These are phyloP conservation scores for Nicotiana paniculata DNA, from an alignment of 257 asterid species.

Conservation along the genomic window DNA sequence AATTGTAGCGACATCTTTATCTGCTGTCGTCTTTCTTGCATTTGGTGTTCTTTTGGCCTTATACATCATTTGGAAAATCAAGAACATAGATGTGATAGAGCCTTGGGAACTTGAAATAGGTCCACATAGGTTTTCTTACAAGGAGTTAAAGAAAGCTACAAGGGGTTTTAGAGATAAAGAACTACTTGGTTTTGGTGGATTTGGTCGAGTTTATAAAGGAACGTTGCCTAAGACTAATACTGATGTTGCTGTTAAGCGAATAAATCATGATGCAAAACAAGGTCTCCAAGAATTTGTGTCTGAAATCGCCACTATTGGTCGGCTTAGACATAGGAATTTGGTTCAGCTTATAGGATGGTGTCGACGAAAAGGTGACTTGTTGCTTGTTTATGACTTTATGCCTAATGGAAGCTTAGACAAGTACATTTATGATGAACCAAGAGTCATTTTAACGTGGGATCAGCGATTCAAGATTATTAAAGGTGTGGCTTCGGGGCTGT, in stretches of 20 bases:
- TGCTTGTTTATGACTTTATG: constrained; percentile 73
- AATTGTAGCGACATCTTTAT: constrained; percentile 27
- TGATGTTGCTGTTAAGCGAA: constrained; percentile 56
- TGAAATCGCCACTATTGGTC: constrained; percentile 48
- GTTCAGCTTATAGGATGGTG: constrained; percentile 64
- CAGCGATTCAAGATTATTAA: constrained; percentile 56
- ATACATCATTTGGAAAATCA: constrained; percentile 26
- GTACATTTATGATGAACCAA: constrained; percentile 41
- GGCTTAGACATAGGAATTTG: constrained; percentile 63
- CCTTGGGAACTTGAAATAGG: constrained; percentile 63
- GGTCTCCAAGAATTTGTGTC: constrained; percentile 53
- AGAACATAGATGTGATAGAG: constrained; percentile 47
- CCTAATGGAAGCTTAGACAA: constrained; percentile 69
- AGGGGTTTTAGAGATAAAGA: constrained; percentile 46
- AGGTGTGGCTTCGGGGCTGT: constrained; percentile 57
- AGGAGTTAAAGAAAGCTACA: constrained; percentile 60
- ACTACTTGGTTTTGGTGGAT: constrained; percentile 68
- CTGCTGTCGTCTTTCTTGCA: constrained; percentile 22
- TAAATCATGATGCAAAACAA: constrained; percentile 47
- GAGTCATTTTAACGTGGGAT: constrained; percentile 42
- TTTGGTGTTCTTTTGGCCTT: constrained; percentile 19
- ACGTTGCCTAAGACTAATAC: constrained; percentile 32
- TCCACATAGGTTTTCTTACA: constrained; percentile 54
- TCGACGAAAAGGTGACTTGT: constrained; percentile 33
- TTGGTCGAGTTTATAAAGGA: constrained; percentile 67